These are phyloP conservation scores for Evansstolkia leycettana DNA, from an alignment of 495 filamentous ascomycete species.

Conservation along the genomic window DNA sequence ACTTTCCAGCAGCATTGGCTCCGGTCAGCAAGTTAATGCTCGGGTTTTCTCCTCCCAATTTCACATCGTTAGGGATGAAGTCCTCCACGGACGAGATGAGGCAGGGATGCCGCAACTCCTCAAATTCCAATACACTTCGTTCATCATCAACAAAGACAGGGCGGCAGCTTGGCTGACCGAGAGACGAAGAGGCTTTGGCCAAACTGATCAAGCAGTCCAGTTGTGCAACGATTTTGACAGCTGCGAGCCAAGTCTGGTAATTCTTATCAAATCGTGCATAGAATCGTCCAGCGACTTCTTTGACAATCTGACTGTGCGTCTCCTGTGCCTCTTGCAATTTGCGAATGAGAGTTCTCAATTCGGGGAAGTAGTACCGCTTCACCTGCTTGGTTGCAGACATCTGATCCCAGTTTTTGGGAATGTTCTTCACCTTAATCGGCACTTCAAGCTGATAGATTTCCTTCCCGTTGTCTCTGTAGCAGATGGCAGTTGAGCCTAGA, in stretches of 20 bases:
- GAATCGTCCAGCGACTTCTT: conserved; percentile 74
- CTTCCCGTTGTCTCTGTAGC: conserved; percentile 84
- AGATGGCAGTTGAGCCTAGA: conserved; percentile 55
- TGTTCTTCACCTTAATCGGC: conserved; percentile 66
- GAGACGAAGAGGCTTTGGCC: conserved; percentile 68
- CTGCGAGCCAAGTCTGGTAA: conserved; percentile 76
- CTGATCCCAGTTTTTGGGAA: conserved; percentile 84
- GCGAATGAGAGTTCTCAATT: conserved; percentile 69
- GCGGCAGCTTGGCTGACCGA: conserved; percentile 82
- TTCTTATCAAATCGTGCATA: conserved; percentile 79
- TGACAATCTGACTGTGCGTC: conserved; percentile 83
- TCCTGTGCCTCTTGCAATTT: conserved; percentile 89
- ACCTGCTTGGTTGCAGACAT: conserved; percentile 87
- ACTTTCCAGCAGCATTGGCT: conserved; percentile 97
- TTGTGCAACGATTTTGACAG: conserved; percentile 77
- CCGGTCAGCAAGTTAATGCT: conserved; percentile 92
- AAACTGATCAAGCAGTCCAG: conserved; percentile 92
- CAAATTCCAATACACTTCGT: conserved; percentile 77
- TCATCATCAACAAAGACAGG: conserved; percentile 76
- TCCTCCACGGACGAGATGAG: conserved; percentile 78
- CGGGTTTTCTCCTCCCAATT: conserved; percentile 64
- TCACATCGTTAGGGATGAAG: conserved; percentile 95
- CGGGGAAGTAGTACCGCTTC: conserved; percentile 89
- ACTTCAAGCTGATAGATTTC: conserved; percentile 95
- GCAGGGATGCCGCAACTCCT: conserved; percentile 89